Evolutionary conservation across 2,329 filamentous ascomycete genomes (phyloP).

Genomic region (Phialophora tarda): DNA sequence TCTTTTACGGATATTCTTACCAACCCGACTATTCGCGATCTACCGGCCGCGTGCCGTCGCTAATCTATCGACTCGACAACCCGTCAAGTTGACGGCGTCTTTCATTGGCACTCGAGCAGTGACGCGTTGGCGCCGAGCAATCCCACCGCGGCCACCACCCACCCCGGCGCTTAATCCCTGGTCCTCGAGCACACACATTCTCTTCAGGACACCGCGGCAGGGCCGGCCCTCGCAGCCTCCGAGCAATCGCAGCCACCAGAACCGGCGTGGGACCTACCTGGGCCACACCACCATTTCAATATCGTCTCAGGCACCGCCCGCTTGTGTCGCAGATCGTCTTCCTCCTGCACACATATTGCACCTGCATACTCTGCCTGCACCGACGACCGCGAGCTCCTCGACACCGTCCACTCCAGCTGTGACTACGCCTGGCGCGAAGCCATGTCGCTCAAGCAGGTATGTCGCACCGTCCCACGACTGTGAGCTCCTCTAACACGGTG

Average conservation of each 20-base stretch:
- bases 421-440: conserved; percentile 27
- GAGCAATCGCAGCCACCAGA: conserved; percentile 21
- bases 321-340: conserved; percentile 24
- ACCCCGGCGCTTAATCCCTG: conserved; percentile 39
- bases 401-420: conserved; percentile 17
- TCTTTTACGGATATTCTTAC: conserved; percentile 20
- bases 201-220: conserved; percentile 28
- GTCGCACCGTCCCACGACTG: not conserved
- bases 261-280: not conserved
- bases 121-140: conserved; percentile 36
- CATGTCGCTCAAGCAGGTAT: conserved; percentile 44
- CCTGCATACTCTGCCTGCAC: conserved; percentile 20
- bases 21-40: conserved; percentile 17
- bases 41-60: conserved; percentile 31
- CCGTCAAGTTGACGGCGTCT: conserved; percentile 29
- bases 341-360: conserved; percentile 20
- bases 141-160: conserved; percentile 16
- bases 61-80: conserved; percentile 22
- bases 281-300: conserved; percentile 29
- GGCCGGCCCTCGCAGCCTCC: conserved; percentile 34
- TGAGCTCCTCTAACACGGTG: conserved; percentile 4
- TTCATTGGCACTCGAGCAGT: conserved; percentile 28
- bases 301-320: conserved; percentile 32
- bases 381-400: conserved; percentile 21
- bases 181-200: conserved; percentile 24